These are phyloP conservation scores for Rosa hybrid DNA, from an alignment of 331 rosid species.

Conservation along the genomic window DNA sequence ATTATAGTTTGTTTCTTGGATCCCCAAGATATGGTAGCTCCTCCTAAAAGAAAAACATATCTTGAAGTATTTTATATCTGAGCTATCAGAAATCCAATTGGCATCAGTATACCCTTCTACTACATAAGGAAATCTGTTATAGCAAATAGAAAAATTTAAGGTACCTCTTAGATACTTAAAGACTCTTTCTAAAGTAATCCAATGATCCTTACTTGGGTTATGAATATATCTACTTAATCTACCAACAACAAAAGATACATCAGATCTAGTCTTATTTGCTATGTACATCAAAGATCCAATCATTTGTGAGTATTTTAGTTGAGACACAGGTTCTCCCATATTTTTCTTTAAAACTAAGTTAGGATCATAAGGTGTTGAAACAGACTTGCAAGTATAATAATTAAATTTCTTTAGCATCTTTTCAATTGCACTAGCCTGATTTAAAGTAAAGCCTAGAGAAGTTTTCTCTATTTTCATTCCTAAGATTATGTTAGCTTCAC, in stretches of 20 bases:
- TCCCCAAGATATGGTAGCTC: too few relatives aligned
- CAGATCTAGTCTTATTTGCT: not conserved
- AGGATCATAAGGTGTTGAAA: not conserved
- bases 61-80: too few relatives aligned
- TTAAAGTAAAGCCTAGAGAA: too few relatives aligned
- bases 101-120: too few relatives aligned
- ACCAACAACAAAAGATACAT: not conserved
- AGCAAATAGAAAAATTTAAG: not conserved
- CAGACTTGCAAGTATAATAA: too few relatives aligned
- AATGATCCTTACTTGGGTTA: slow-evolving; percentile 8
- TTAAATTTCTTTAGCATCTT: not conserved
- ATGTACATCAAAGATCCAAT: not conserved
- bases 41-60: too few relatives aligned
- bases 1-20: too few relatives aligned
- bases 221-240: not conserved
- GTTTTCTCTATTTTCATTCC: too few relatives aligned
- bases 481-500: too few relatives aligned
- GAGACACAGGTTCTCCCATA: not conserved
- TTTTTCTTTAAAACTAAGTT: not conserved
- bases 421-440: too few relatives aligned
- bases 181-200: not conserved
- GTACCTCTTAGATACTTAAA: not conserved
- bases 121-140: not conserved
- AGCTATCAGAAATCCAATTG: too few relatives aligned
- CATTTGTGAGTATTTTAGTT: not conserved